Evolutionary conservation across 768 basidiomycete genomes (phyloP).

Genomic region (Tulasnella sp.): DNA sequence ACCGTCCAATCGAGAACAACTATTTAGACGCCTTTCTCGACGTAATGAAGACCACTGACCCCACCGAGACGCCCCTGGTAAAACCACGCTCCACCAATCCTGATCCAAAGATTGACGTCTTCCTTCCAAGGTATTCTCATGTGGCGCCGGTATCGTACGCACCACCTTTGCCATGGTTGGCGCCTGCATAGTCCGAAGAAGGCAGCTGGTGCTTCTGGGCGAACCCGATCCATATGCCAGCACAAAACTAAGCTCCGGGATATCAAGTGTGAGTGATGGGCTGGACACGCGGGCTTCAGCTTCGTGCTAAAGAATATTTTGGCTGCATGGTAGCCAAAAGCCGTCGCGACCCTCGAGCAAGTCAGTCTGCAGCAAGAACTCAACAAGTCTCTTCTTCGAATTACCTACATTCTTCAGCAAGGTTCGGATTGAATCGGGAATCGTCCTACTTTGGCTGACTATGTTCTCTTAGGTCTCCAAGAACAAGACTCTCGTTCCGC

Average conservation of each 20-base stretch:
- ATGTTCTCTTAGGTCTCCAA: conserved; percentile 46
- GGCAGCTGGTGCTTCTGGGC: conserved; percentile 56
- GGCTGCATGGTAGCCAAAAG: background rate
- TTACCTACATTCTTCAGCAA: conserved; percentile 76
- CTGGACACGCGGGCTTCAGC: background rate
- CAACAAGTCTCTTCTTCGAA: conserved; percentile 61
- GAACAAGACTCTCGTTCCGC: conserved; percentile 64
- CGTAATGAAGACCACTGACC: conserved; percentile 73
- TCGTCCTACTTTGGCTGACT: background rate
- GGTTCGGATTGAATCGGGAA: conserved; percentile 36
- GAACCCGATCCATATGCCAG: conserved; percentile 68
- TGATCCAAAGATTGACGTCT: background rate
- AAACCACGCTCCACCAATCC: background rate
- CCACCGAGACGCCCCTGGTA: conserved; percentile 46
- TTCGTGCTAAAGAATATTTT: background rate
- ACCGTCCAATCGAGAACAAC: conserved; percentile 89
- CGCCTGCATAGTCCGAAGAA: conserved; percentile 75
- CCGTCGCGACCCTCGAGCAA: conserved; percentile 45
- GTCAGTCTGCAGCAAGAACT: conserved; percentile 73
- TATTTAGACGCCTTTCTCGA: conserved; percentile 90
- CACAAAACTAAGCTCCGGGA: conserved; percentile 24
- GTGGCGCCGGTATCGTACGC: conserved; percentile 93
- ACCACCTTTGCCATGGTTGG: conserved; percentile 96
- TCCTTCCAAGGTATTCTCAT: conserved; percentile 76
- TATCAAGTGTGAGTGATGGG: conserved; percentile 33